Percentiles rank a stretch among this genome's conserved stretches.
phyloP scores from a whole-genome alignment of 148 eudicot genomes.

The Cornus controversa region DNA sequence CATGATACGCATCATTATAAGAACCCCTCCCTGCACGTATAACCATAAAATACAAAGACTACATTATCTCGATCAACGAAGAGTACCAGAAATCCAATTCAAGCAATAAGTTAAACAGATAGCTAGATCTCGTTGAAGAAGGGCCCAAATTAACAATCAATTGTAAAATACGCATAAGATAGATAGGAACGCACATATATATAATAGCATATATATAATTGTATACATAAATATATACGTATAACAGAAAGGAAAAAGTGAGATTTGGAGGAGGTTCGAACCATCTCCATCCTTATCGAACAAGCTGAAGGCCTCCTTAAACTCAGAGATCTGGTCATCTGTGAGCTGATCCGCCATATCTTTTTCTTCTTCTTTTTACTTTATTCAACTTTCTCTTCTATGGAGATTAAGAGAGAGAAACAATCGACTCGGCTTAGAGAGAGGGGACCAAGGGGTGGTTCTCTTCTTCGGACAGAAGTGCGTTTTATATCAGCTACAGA shows the following conservation, averaged over 20 bases:
- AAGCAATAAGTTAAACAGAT: neutral
- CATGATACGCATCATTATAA: too few species aligned
- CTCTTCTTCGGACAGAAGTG: neutral
- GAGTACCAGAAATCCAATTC: neutral
- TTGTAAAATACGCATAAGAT: neutral
- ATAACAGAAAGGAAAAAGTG: too few species aligned
- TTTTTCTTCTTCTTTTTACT: neutral
- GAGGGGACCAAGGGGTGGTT: neutral
- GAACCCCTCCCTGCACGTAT: too few species aligned
- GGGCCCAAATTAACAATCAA: neutral
- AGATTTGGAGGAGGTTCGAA: conserved; percentile 12
- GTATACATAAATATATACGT: too few species aligned
- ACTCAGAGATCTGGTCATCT: conserved; percentile 74
- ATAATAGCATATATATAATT: too few species aligned
- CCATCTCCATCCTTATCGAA: conserved; percentile 77
- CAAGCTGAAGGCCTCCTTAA: conserved; percentile 67
- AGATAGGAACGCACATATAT: too few species aligned
- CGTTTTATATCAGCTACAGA: neutral
- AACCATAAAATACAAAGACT: too few species aligned
- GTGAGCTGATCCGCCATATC: conserved; percentile 61
- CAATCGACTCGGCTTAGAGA: too few species aligned
- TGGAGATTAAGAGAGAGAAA: neutral
- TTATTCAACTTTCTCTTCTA: neutral
- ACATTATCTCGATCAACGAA: too few species aligned
- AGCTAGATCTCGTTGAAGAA: neutral